A percentile compares a stretch with the other conserved stretches of the same genome.
Conservation (phyloP, 129 eudicot genomes). For the Flaveria robusta region DNA sequence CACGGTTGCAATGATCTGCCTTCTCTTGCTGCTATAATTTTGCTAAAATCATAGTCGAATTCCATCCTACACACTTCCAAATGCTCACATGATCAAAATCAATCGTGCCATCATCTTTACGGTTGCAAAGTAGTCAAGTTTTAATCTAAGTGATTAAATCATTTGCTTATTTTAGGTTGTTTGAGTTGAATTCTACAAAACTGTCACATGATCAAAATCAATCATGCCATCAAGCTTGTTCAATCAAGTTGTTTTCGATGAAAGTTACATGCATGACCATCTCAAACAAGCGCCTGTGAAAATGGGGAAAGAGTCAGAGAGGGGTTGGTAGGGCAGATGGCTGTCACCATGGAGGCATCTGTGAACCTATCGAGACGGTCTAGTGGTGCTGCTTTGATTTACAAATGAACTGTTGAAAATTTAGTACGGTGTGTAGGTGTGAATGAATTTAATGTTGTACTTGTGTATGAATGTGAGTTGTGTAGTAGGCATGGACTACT, state of each 20-base stretch:
- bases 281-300: too few species aligned
- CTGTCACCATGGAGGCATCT: too few species aligned
- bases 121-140: too few species aligned
- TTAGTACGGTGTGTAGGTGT: neutral
- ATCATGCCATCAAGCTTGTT: neutral
- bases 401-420: neutral
- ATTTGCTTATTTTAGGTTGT: too few species aligned
- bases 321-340: too few species aligned
- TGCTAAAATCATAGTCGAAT: too few species aligned
- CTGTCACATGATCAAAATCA: too few species aligned
- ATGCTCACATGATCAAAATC: neutral
- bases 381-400: neutral
- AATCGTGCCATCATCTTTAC: too few species aligned
- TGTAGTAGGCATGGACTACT: neutral
- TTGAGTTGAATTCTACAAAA: too few species aligned
- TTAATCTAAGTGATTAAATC: too few species aligned
- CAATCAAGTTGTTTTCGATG: neutral
- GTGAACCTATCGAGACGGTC: too few species aligned
- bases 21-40: neutral
- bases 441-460: conserved; percentile 5
- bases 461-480: neutral
- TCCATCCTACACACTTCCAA: neutral
- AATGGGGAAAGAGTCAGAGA: too few species aligned
- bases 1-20: neutral
- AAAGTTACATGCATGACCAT: neutral